These are phyloP conservation scores for Rhamnella rubrinervis DNA, from an alignment of 331 rosid species.

Conservation along the genomic window DNA sequence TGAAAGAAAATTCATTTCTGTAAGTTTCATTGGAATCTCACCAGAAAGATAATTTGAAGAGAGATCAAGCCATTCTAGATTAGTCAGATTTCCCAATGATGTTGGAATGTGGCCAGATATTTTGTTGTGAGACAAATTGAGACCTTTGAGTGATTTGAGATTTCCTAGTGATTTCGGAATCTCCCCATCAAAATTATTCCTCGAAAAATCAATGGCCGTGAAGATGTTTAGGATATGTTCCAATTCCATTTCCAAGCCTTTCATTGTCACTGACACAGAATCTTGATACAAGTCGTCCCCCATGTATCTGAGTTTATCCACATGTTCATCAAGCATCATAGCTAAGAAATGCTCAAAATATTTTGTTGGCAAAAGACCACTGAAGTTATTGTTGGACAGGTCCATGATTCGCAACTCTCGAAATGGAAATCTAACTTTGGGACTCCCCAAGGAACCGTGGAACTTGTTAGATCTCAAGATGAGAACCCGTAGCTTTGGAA, in stretches of 20 bases:
- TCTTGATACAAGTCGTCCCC: neutral
- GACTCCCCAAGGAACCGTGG: neutral
- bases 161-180: neutral
- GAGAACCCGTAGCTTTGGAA: neutral
- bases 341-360: neutral
- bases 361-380: neutral
- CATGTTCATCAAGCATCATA: neutral
- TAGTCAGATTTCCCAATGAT: neutral
- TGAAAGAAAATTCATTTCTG: neutral
- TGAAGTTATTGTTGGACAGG: slow-evolving; percentile 1
- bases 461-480: neutral
- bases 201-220: slow-evolving; percentile 3
- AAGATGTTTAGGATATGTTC: neutral
- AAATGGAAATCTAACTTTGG: neutral
- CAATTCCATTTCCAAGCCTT: neutral
- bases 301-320: neutral
- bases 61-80: slow-evolving; percentile 1
- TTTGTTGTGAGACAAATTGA: neutral
- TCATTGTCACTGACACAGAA: neutral
- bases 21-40: neutral
- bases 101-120: neutral
- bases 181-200: neutral
- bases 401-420: neutral
- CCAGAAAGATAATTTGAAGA: neutral
- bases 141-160: neutral